Percentiles rank a stretch among this genome's conserved stretches.
Conservation (phyloP, 192 early-diverging fungal species). For the Linnemannia zychae region DNA sequence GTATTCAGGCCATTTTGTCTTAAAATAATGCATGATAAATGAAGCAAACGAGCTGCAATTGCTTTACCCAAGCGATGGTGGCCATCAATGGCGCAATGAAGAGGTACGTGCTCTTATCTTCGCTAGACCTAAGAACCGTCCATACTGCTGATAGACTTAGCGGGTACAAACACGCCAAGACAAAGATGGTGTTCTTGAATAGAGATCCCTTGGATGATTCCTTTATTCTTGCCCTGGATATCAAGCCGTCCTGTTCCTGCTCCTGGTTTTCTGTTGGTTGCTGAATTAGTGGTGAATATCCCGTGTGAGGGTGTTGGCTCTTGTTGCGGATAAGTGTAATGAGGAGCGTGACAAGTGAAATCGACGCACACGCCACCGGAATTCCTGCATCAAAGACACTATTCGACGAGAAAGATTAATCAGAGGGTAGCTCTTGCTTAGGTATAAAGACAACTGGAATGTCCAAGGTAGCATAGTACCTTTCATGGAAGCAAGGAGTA, state of each 20-base stretch:
- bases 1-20: background rate
- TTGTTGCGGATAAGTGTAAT: constrained; percentile 29
- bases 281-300: constrained; percentile 18
- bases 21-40: too few species aligned
- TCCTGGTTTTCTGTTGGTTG: background rate
- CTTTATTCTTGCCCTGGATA: constrained; percentile 32
- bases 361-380: constrained; percentile 22
- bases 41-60: background rate
- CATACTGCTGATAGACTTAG: constrained; percentile 24
- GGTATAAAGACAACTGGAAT: too few species aligned
- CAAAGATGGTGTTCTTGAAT: constrained; percentile 25
- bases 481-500: constrained; percentile 50
- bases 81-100: constrained; percentile 36
- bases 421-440: too few species aligned
- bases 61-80: constrained; percentile 40
- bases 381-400: constrained; percentile 45
- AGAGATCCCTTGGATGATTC: constrained; percentile 21
- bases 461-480: constrained; percentile 11
- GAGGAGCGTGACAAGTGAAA: constrained; percentile 26
- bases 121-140: constrained; percentile 11
- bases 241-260: background rate
- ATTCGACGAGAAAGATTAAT: background rate
- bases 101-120: constrained; percentile 27
- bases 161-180: constrained; percentile 17
- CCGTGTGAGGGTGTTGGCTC: constrained; percentile 16